Conservation (phyloP, 257 asterid genomes). For the Rauvolfia tetraphylla region DNA sequence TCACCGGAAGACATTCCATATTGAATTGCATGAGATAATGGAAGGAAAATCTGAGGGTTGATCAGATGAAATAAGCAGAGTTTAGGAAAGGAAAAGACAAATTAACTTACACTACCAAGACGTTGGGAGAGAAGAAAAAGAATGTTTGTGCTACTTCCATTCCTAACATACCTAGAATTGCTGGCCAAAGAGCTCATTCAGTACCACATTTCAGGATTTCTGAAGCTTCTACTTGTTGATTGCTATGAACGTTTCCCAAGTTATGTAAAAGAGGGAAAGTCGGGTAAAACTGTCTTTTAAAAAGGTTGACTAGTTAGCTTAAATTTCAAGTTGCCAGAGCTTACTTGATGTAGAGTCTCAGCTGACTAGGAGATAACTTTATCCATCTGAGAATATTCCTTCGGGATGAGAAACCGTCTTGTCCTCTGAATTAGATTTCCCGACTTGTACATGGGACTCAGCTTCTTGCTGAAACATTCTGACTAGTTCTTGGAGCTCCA, state of each 20-base stretch:
- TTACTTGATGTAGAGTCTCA: neutral
- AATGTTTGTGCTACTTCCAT: neutral
- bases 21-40: neutral
- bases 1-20: too few relatives aligned
- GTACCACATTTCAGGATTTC: neutral
- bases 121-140: neutral
- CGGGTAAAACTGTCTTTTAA: too few relatives aligned
- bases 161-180: neutral
- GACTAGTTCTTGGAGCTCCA: constrained; percentile 73
- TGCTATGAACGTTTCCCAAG: neutral
- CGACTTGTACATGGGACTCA: constrained; percentile 87
- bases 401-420: constrained; percentile 79
- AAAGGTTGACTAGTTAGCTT: neutral
- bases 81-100: neutral
- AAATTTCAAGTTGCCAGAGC: neutral
- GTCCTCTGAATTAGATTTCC: constrained; percentile 49
- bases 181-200: neutral
- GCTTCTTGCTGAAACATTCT: constrained; percentile 89
- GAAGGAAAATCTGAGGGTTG: neutral
- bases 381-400: constrained; percentile 46
- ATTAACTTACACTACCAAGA: neutral
- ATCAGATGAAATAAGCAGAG: neutral
- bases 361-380: constrained; percentile 52
- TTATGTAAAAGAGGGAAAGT: neutral
- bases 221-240: neutral